A percentile compares a stretch with the other conserved stretches of the same genome.
phyloP scores from a whole-genome alignment of 352 stramenopile genomes.

The Labyrinthula sp. region DNA sequence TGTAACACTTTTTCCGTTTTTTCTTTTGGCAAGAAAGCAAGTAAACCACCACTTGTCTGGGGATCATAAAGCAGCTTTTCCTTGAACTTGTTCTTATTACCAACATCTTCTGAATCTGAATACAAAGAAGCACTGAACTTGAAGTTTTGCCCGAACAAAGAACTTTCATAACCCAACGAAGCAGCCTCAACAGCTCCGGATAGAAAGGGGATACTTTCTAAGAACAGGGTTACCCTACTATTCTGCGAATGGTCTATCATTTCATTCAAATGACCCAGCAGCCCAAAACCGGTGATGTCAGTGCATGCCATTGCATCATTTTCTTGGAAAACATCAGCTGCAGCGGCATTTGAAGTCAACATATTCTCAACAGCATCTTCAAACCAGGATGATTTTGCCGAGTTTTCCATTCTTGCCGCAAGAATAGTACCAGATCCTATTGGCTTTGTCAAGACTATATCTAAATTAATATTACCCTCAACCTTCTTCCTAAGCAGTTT shows the following conservation, averaged over 20 bases:
- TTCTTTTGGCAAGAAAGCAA: slow-evolving; percentile 61
- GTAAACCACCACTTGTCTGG: slow-evolving; percentile 73
- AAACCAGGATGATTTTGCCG: slow-evolving; percentile 31
- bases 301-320: slow-evolving; percentile 69
- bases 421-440: slow-evolving; percentile 43
- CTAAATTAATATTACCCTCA: slow-evolving; percentile 31
- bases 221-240: slow-evolving; percentile 65
- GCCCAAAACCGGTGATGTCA: slow-evolving; percentile 81
- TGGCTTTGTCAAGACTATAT: slow-evolving; percentile 43
- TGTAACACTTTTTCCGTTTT: slow-evolving; percentile 57
- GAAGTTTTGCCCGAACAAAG: slow-evolving; percentile 26
- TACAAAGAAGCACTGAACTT: slow-evolving; percentile 4
- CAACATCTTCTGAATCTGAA: slow-evolving; percentile 1
- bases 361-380: slow-evolving; percentile 32
- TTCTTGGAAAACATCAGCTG: slow-evolving; percentile 67
- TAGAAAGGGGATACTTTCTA: slow-evolving; percentile 75
- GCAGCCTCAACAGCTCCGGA: slow-evolving; percentile 31
- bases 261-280: slow-evolving; percentile 57
- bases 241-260: slow-evolving; percentile 69
- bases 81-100: neutral
- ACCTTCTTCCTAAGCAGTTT: slow-evolving; percentile 34
- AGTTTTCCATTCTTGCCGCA: slow-evolving; percentile 40
- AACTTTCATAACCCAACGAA: slow-evolving; percentile 11
- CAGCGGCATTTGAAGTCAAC: slow-evolving; percentile 52
- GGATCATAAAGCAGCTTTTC: slow-evolving; percentile 72